Evolutionary conservation across 257 asterid genomes (phyloP).

Genomic region (Solanum dulcamara): DNA sequence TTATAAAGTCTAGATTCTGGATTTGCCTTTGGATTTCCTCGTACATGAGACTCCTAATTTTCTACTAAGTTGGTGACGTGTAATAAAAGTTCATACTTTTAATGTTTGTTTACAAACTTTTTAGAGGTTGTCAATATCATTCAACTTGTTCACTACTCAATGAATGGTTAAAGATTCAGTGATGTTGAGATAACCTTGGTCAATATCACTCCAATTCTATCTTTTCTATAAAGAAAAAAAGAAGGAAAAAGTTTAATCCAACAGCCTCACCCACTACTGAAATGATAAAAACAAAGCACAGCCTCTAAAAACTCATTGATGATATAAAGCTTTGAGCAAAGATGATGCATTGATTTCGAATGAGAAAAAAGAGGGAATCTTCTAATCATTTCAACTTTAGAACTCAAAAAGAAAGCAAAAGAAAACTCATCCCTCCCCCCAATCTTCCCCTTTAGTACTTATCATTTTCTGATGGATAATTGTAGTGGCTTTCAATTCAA

Average conservation of each 20-base stretch:
- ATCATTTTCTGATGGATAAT: neutral
- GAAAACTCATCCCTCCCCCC: neutral
- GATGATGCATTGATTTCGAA: neutral
- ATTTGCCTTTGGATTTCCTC: neutral
- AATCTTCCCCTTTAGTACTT: neutral
- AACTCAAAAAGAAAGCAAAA: neutral
- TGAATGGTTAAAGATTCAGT: neutral
- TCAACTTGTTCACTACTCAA: neutral
- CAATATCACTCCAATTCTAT: neutral
- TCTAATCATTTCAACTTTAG: slow-evolving; percentile 14
- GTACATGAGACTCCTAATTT: neutral
- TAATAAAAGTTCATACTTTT: neutral
- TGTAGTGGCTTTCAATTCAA: neutral
- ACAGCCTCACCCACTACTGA: slow-evolving; percentile 12
- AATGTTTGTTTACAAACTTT: neutral
- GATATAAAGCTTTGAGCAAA: neutral
- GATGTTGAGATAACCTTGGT: neutral
- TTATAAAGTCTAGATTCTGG: neutral
- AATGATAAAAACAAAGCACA: slow-evolving; percentile 11
- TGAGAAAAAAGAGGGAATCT: neutral
- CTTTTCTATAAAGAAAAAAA: neutral
- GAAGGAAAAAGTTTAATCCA: neutral
- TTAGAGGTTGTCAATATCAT: neutral
- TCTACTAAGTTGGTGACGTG: neutral
- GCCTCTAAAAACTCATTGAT: neutral